Evolutionary conservation across 257 asterid species (phyloP).

Genomic region (Capsicum rhomboideum): DNA sequence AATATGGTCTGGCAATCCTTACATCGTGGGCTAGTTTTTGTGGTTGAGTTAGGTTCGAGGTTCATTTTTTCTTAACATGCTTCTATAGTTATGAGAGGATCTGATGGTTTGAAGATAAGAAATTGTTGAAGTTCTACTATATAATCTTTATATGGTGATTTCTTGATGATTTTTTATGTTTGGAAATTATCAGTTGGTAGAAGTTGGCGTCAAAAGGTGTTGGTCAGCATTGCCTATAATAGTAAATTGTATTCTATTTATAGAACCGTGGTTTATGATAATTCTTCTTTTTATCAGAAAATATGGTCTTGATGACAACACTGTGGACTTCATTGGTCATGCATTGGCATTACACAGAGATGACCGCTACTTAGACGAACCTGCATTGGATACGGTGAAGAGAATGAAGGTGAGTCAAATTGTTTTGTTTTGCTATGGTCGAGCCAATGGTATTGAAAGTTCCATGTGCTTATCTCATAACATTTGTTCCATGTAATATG

Average conservation of each 20-base stretch:
- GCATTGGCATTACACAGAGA: constrained; percentile 88
- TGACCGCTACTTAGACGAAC: constrained; percentile 74
- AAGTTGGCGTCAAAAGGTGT: not conserved
- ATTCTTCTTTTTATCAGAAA: constrained; percentile 37
- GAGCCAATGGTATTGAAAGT: no score
- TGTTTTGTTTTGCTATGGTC: not conserved
- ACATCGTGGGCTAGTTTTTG: not conserved
- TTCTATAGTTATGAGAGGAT: not conserved
- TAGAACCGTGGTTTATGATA: not conserved
- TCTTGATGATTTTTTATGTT: not conserved
- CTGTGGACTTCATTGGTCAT: constrained; percentile 85
- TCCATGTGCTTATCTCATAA: not conserved
- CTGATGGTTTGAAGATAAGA: not conserved
- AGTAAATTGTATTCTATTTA: not conserved
- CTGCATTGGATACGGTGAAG: constrained; percentile 76
- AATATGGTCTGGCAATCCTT: not conserved
- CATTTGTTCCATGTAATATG: not conserved
- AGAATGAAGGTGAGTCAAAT: constrained; percentile 62
- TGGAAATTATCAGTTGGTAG: not conserved
- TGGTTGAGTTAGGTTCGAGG: not conserved
- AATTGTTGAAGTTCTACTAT: not conserved
- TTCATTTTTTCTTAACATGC: not conserved
- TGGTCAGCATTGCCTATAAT: not conserved
- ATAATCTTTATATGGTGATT: not conserved
- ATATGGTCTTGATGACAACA: constrained; percentile 90